phyloP scores from a whole-genome alignment of 768 basidiomycete genomes.

The Panellus pusillus region DNA sequence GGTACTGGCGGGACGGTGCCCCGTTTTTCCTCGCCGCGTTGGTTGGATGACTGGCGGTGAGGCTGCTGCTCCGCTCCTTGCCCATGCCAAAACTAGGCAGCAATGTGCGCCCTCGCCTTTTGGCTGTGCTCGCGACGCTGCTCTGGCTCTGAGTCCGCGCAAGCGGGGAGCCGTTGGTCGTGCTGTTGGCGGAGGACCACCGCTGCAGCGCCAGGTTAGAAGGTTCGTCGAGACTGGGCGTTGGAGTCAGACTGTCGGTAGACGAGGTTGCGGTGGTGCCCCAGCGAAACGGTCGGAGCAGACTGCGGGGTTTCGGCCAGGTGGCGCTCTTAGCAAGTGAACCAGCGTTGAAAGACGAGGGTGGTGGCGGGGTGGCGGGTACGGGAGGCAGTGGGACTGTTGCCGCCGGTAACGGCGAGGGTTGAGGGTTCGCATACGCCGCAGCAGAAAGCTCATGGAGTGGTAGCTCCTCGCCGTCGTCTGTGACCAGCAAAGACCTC shows the following conservation, averaged over 20 bases:
- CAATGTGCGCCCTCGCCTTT: constrained; percentile 8
- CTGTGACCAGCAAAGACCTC: constrained; percentile 44
- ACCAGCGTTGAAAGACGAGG: constrained; percentile 26
- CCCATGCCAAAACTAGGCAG: not conserved
- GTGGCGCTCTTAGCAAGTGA: constrained; percentile 20
- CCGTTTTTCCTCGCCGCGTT: constrained; percentile 1
- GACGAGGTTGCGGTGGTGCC: constrained; percentile 29
- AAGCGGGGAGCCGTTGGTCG: constrained; percentile 14
- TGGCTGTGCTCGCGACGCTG: not conserved
- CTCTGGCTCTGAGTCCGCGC: constrained; percentile 11
- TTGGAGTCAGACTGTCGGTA: constrained; percentile 38
- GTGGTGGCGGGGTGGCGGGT: constrained; percentile 21
- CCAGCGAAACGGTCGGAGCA: constrained; percentile 17
- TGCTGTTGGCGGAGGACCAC: constrained; percentile 32
- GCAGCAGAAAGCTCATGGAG: constrained; percentile 20
- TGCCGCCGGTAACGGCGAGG: constrained; percentile 26
- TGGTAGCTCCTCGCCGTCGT: constrained; percentile 43
- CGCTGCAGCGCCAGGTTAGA: constrained; percentile 21
- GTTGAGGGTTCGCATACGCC: constrained; percentile 59
- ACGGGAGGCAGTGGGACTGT: constrained; percentile 23
- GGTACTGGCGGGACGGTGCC: not conserved
- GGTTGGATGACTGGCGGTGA: not conserved
- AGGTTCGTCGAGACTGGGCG: constrained; percentile 34
- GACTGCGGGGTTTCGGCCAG: constrained; percentile 9
- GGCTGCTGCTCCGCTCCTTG: not conserved